These are phyloP conservation scores for Wickerhamiella parazyma DNA, from an alignment of 805 yeast species.

Conservation along the genomic window DNA sequence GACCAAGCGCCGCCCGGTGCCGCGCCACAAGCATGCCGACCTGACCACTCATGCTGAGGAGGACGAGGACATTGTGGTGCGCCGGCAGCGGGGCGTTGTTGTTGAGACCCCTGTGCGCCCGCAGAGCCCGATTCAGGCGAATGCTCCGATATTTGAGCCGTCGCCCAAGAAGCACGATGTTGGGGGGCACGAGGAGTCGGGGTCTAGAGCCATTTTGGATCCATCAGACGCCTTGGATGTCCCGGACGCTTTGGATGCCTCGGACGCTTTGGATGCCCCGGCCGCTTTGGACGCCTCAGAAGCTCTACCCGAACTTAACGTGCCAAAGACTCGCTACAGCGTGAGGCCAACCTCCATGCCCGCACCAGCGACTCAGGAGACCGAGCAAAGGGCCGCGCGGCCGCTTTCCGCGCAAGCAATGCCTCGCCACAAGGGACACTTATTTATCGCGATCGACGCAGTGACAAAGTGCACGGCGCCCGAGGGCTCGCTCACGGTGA, in stretches of 20 bases:
- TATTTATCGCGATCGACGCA: slow-evolving; percentile 36
- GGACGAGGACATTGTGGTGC: not conserved
- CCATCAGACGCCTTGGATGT: too few species aligned
- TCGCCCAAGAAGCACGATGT: not conserved
- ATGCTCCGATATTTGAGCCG: slow-evolving; percentile 2
- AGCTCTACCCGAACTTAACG: not conserved
- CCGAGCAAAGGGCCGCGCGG: not conserved
- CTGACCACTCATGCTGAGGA: slow-evolving; percentile 1
- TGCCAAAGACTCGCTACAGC: not conserved
- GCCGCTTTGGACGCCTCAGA: not conserved
- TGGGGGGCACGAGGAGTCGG: not conserved
- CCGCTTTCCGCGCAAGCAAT: not conserved
- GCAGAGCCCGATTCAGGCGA: not conserved
- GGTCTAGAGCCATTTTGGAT: too few species aligned
- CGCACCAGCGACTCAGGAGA: not conserved
- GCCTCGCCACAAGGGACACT: slow-evolving; percentile 32
- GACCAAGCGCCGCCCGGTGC: slow-evolving; percentile 3
- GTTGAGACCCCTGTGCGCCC: slow-evolving; percentile 5
- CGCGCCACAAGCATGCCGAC: slow-evolving; percentile 5
- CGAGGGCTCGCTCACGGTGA: slow-evolving; percentile 33
- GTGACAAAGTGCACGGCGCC: slow-evolving; percentile 36
- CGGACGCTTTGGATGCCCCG: too few species aligned
- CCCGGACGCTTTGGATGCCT: too few species aligned
- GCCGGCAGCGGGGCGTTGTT: not conserved
- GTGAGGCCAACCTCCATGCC: not conserved